These are phyloP conservation scores for Margaritispora aquatica DNA, from an alignment of 495 filamentous ascomycete species.

Conservation along the genomic window DNA sequence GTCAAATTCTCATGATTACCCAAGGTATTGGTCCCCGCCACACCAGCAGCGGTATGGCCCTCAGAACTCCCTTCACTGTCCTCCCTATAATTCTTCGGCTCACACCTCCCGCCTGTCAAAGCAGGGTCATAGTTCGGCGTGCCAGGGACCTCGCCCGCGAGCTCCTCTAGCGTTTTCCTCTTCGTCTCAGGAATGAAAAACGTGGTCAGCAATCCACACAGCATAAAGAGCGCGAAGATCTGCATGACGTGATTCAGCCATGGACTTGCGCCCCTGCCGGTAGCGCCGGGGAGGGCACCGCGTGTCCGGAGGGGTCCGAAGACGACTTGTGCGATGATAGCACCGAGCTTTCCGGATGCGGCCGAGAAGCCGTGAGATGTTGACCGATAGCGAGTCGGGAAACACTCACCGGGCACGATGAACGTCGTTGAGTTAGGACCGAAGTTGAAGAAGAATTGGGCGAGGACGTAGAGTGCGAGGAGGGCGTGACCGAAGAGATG, in stretches of 20 bases:
- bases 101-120: background rate
- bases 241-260: slow-evolving; percentile 78
- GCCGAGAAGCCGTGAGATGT: slow-evolving; percentile 85
- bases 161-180: slow-evolving; percentile 32
- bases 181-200: slow-evolving; percentile 68
- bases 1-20: background rate
- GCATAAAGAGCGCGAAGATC: slow-evolving; percentile 78
- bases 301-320: slow-evolving; percentile 44
- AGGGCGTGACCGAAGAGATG: slow-evolving; percentile 39
- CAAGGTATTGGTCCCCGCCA: background rate
- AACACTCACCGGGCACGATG: slow-evolving; percentile 87
- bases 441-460: slow-evolving; percentile 84
- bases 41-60: background rate
- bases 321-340: slow-evolving; percentile 53
- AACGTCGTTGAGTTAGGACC: slow-evolving; percentile 84
- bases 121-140: background rate
- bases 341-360: slow-evolving; percentile 76
- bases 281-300: slow-evolving; percentile 23
- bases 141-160: slow-evolving; percentile 11
- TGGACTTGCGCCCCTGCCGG: slow-evolving; percentile 30
- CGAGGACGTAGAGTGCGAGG: slow-evolving; percentile 62
- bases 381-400: slow-evolving; percentile 80
- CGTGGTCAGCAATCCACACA: slow-evolving; percentile 60
- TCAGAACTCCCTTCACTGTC: background rate
- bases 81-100: background rate